Conservation (phyloP, 805 yeast species). For the Metschnikowia reukaufii region DNA sequence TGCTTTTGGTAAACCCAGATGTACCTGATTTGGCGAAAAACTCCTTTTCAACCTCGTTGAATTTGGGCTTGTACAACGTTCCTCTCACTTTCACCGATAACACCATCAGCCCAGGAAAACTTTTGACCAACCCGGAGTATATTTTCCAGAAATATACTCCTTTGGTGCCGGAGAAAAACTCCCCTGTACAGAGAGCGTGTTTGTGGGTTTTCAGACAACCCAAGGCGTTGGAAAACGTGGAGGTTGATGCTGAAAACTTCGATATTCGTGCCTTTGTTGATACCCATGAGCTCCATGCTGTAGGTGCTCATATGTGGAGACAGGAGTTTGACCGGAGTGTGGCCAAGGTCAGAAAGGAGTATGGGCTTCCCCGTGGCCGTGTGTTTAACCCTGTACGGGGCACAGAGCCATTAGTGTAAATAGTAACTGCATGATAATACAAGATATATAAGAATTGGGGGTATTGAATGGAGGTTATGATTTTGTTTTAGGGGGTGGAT, state of each 20-base stretch:
- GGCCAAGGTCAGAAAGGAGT: conserved; percentile 61
- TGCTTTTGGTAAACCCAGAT: conserved; percentile 88
- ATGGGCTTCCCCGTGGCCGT: conserved; percentile 72
- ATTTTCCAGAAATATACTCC: conserved; percentile 65
- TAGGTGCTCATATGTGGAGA: conserved; percentile 94
- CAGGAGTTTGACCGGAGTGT: conserved; percentile 77
- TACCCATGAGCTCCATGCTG: conserved; percentile 58
- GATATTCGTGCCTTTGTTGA: conserved; percentile 70
- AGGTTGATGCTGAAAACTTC: conserved; percentile 49
- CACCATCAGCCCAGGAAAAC: conserved; percentile 47
- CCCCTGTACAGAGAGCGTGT: conserved; percentile 76
- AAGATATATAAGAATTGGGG: not conserved
- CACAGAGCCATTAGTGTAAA: conserved; percentile 27
- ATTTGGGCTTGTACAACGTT: conserved; percentile 75
- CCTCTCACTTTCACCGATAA: conserved; percentile 58
- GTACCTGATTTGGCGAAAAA: conserved; percentile 74
- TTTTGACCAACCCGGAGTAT: conserved; percentile 33
- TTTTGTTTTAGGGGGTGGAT: too few relatives aligned
- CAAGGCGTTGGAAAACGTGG: conserved; percentile 17
- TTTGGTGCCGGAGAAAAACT: conserved; percentile 86
- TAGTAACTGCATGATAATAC: conserved; percentile 7
- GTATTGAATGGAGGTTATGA: too few relatives aligned
- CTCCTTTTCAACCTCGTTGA: conserved; percentile 66
- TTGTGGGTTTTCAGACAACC: conserved; percentile 88
- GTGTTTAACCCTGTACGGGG: conserved; percentile 68